phyloP scores from a whole-genome alignment of 2,329 filamentous ascomycete species.

The Pseudodiploospora longispora region DNA sequence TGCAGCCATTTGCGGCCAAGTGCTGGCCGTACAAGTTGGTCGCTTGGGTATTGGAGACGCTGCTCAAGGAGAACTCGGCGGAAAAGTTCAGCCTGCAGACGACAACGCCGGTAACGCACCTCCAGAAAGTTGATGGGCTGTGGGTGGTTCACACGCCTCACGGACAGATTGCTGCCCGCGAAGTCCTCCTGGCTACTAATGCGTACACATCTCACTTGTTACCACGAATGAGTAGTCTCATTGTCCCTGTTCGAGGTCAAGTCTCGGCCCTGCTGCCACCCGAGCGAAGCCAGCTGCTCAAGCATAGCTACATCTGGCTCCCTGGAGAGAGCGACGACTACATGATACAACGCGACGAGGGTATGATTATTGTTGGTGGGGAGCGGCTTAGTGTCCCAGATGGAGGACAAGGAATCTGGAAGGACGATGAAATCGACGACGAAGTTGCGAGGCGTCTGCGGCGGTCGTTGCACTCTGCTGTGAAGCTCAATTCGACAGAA shows the following conservation, averaged over 20 bases:
- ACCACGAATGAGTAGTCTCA: constrained; percentile 58
- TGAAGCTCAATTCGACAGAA: constrained; percentile 29
- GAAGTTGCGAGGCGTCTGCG: constrained; percentile 49
- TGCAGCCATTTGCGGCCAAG: constrained; percentile 57
- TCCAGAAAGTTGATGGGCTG: constrained; percentile 29
- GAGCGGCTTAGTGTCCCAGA: constrained; percentile 49
- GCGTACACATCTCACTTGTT: constrained; percentile 73
- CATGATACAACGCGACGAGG: constrained; percentile 57
- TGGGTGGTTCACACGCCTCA: constrained; percentile 63
- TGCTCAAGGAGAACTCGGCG: constrained; percentile 32
- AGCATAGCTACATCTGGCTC: constrained; percentile 57
- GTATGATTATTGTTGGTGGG: constrained; percentile 62
- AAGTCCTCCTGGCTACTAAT: constrained; percentile 73
- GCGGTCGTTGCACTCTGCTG: constrained; percentile 28
- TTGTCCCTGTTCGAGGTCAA: constrained; percentile 71
- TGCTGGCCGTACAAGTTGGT: constrained; percentile 84
- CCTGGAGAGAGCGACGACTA: constrained; percentile 57
- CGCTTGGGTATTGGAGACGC: constrained; percentile 56
- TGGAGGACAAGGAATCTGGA: constrained; percentile 43
- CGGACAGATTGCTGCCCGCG: constrained; percentile 54
- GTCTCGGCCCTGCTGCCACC: constrained; percentile 60
- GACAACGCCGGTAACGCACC: constrained; percentile 52
- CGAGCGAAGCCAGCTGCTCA: constrained; percentile 28
- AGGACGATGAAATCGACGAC: constrained; percentile 50
- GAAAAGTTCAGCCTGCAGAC: constrained; percentile 64